Base-by-base conservation (phyloP, 2,329 filamentous ascomycete genomes). In the Neopestalotiopsis sp. region DNA sequence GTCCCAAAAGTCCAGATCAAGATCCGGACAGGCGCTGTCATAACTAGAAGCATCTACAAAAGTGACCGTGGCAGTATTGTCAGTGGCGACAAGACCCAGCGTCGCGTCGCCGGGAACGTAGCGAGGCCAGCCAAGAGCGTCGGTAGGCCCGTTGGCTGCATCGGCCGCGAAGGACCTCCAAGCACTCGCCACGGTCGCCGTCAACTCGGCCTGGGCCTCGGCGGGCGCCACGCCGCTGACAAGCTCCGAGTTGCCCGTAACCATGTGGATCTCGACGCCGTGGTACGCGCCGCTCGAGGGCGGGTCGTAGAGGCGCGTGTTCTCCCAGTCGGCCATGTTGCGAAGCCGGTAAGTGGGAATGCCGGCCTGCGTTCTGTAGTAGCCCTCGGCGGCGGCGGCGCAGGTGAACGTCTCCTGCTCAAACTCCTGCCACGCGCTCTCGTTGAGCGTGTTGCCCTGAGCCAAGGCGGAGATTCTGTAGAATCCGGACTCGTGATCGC, bases 261-360 rank as follows among this genome's bases (percentile, higher is more conserved):
- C 28, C 66, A 67, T 67, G 40, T 67, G 30, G 6, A 67, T 67
- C 40, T 67, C 66, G 6, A 67, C 66, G 38, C 66, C 66, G 40
- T 67, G 66, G 32, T 67, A 67, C 10, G 66, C 66, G 20, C 66
- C 66, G 34, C 66, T 67, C 13, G 66, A 63, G 28, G 66, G 66
- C n/a, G 57, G 20, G 30, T 62, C 58, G 40, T 67, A 67, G 12
- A 67, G 58, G 20, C 66, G 66, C 17, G 59, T 52, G 28, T 67
- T 67, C 14, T 63, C 66, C 66, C 66, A 67, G 56, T 67, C 66
- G 17, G 66, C 66, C 66, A 67, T 67, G 20, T 67, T 32, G 24
- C 66, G 56, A 28, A 52, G 28, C 5, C 66, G 32, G 28, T 67
- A 67, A 5, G 14, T 67, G 7, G 66, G 66, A n/a, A 67, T 38